Evolutionary conservation across 73 alveolate species (phyloP).

Genomic region (Blepharisma stoltei): DNA sequence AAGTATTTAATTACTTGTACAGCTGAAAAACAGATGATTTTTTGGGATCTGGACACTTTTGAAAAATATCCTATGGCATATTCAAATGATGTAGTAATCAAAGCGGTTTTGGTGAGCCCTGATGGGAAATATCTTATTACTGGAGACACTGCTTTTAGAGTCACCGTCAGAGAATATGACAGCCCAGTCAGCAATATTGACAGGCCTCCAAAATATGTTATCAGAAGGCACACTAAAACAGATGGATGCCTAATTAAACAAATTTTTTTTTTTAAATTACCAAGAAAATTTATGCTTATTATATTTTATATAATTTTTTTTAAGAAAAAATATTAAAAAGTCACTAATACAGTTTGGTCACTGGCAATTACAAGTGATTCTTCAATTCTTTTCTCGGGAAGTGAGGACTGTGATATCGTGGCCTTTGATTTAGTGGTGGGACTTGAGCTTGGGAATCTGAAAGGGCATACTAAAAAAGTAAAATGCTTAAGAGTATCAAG

Average conservation of each 20-base stretch:
- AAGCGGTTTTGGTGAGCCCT: background rate
- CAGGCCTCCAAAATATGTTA: background rate
- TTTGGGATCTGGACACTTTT: background rate
- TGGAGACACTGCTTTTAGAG: constrained; percentile 18
- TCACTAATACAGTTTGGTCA: background rate
- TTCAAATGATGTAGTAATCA: background rate
- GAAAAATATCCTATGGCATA: background rate
- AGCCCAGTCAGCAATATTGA: background rate
- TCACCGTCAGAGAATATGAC: background rate
- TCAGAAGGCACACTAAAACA: background rate
- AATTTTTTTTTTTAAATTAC: too few relatives aligned
- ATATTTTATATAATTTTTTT: too few relatives aligned
- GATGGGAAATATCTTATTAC: constrained; percentile 18
- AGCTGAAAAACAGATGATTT: background rate
- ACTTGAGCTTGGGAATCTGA: background rate
- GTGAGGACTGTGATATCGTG: background rate
- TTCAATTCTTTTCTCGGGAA: background rate
- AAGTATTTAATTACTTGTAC: background rate
- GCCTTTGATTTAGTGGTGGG: background rate
- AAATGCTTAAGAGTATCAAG: background rate
- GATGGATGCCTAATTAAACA: too few relatives aligned
- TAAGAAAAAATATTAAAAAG: too few relatives aligned
- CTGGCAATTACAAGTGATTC: background rate
- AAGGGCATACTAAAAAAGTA: background rate
- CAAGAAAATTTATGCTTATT: too few relatives aligned